phyloP scores from a whole-genome alignment of 257 asterid genomes.

The Oldenlandia corymbosa region DNA sequence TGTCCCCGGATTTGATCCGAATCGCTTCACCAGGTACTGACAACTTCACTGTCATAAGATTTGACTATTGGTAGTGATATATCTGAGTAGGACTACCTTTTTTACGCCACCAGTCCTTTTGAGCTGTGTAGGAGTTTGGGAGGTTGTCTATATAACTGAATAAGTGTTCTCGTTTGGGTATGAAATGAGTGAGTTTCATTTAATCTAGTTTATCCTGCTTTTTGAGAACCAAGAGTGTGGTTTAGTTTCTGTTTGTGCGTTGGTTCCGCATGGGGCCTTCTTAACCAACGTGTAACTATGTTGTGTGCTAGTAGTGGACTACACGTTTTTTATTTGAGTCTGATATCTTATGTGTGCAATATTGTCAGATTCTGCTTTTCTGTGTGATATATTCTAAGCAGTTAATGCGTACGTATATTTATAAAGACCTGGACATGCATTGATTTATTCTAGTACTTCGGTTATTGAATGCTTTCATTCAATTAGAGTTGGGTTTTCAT shows the following conservation, averaged over 20 bases:
- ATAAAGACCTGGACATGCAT: no score
- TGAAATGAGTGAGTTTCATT: background rate
- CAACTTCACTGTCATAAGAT: no score
- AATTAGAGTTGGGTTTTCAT: no score
- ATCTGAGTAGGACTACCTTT: background rate
- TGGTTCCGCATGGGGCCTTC: no score
- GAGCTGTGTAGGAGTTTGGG: background rate
- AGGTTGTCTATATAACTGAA: background rate
- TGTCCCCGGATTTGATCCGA: constrained; percentile 84
- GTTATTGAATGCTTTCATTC: no score
- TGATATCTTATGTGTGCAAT: no score
- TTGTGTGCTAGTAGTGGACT: no score
- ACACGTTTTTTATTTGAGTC: no score
- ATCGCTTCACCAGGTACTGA: constrained; percentile 58
- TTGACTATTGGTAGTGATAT: background rate
- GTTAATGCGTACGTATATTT: background rate
- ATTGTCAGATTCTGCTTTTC: no score
- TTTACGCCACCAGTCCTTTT: background rate
- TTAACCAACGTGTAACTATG: no score
- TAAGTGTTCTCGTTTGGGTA: background rate
- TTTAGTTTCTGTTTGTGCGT: no score
- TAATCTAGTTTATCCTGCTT: background rate
- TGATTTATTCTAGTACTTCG: no score
- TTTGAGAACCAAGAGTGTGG: background rate
- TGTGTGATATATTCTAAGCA: background rate